A percentile compares a stretch with the other conserved stretches of the same genome.
phyloP scores from a whole-genome alignment of 164 flowering plant genomes.

The Liriodendron chinense region DNA sequence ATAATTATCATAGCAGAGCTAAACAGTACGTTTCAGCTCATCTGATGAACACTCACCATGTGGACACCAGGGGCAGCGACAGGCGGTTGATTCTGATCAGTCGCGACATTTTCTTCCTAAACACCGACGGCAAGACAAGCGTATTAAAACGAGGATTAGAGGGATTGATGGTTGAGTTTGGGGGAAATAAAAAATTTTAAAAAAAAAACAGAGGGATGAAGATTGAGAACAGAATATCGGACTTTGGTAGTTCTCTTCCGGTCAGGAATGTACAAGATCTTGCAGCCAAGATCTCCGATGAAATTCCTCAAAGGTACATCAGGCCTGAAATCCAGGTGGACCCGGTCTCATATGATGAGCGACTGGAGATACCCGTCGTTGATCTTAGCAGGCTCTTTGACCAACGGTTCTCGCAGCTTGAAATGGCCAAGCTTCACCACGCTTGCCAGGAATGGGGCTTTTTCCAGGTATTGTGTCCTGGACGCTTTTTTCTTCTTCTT shows the following conservation, averaged over 20 bases:
- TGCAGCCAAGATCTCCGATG: slow-evolving; percentile 23
- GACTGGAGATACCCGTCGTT: slow-evolving; percentile 31
- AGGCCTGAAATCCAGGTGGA: slow-evolving; percentile 23
- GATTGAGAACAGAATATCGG: background rate
- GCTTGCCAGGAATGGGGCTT: slow-evolving; percentile 59
- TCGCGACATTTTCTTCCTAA: no score
- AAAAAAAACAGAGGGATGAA: slow-evolving; percentile 5
- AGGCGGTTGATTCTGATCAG: no score
- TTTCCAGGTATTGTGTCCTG: slow-evolving; percentile 35
- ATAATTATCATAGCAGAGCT: no score
- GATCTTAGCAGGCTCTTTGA: slow-evolving; percentile 26
- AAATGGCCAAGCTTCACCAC: slow-evolving; percentile 32
- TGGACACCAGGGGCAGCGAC: no score
- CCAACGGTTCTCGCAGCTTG: slow-evolving; percentile 11
- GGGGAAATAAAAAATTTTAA: no score
- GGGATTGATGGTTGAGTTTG: no score
- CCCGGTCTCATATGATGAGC: slow-evolving; percentile 14
- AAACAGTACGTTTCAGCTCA: no score
- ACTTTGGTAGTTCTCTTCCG: slow-evolving; percentile 32
- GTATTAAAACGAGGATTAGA: no score
- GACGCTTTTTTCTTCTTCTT: no score
- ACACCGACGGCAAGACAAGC: no score
- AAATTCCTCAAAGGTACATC: slow-evolving; percentile 33
- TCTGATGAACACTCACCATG: no score
- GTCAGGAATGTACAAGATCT: slow-evolving; percentile 44